Evolutionary conservation across 805 yeast species (phyloP).

Genomic region (Kodamaea kakaduensis): DNA sequence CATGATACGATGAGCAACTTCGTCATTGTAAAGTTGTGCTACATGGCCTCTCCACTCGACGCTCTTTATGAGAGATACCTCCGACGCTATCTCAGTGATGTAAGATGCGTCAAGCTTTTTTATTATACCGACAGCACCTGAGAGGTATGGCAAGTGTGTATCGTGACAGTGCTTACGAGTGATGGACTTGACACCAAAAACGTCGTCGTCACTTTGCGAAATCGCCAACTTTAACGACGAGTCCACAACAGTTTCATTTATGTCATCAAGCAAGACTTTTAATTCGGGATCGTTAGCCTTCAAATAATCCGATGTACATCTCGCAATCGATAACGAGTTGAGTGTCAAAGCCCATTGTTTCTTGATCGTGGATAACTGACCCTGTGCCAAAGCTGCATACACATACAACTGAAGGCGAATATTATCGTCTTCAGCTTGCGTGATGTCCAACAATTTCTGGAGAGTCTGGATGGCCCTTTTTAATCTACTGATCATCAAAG

Average conservation of each 20-base stretch:
- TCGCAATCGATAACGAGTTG: constrained; percentile 52
- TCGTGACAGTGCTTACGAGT: constrained; percentile 19
- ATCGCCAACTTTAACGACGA: constrained; percentile 59
- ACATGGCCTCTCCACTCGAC: constrained; percentile 50
- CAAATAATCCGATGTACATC: constrained; percentile 57
- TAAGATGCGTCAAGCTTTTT: constrained; percentile 32
- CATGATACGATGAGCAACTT: constrained; percentile 59
- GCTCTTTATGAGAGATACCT: constrained; percentile 26
- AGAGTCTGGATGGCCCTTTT: constrained; percentile 55
- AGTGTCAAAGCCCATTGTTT: constrained; percentile 56
- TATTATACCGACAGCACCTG: constrained; percentile 40
- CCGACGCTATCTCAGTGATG: constrained; percentile 29
- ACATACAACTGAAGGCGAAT: constrained; percentile 30
- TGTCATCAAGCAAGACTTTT: constrained; percentile 48
- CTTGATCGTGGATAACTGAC: constrained; percentile 47
- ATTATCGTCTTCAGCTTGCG: constrained; percentile 31
- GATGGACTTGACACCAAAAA: constrained; percentile 8
- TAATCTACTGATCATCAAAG: constrained; percentile 54
- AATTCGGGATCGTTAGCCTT: constrained; percentile 13
- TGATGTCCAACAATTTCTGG: constrained; percentile 39
- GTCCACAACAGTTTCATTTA: constrained; percentile 57
- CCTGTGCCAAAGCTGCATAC: constrained; percentile 48
- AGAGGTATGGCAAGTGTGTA: constrained; percentile 29
- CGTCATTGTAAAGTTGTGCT: constrained; percentile 66
- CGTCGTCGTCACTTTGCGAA: constrained; percentile 28